Evolutionary conservation across 495 filamentous ascomycete species (phyloP).

Genomic region (Tuber brumale): DNA sequence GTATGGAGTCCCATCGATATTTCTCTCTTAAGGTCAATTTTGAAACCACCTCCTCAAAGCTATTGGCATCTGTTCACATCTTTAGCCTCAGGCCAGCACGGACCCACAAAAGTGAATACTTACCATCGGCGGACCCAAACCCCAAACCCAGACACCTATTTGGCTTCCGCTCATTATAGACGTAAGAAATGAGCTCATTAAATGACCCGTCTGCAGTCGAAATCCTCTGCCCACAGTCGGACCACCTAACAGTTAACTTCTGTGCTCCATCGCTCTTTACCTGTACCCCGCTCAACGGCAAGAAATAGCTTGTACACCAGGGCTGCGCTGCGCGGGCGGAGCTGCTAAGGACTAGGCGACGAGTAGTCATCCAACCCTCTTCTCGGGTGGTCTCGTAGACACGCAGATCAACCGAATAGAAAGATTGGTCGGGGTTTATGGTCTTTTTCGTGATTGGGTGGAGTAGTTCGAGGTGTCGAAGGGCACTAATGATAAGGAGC

Average conservation of each 20-base stretch:
- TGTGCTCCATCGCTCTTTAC: not conserved
- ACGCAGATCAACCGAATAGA: not conserved
- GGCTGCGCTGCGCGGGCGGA: not conserved
- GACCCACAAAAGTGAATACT: not conserved
- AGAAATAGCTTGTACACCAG: slow-evolving; percentile 6
- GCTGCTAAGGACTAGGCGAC: slow-evolving; percentile 7
- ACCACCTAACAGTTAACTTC: not conserved
- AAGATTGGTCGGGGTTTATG: not conserved
- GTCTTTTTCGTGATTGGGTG: not conserved
- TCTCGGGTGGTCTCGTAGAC: not conserved
- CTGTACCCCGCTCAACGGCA: not conserved
- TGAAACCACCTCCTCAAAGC: not conserved
- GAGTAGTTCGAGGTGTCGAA: not conserved
- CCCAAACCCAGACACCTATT: not conserved
- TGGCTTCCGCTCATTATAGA: not conserved
- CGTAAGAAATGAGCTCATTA: not conserved
- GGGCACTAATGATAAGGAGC: not conserved
- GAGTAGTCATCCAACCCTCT: slow-evolving; percentile 5
- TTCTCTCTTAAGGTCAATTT: not conserved
- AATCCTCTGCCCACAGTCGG: not conserved
- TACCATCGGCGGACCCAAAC: not conserved
- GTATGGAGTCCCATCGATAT: not conserved
- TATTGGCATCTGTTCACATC: not conserved
- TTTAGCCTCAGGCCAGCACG: not conserved
- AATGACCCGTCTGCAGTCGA: not conserved